Percentiles rank a stretch among this genome's conserved stretches.
phyloP scores from a whole-genome alignment of 2,329 filamentous ascomycete genomes.

The Phialemonium atrogriseum region DNA sequence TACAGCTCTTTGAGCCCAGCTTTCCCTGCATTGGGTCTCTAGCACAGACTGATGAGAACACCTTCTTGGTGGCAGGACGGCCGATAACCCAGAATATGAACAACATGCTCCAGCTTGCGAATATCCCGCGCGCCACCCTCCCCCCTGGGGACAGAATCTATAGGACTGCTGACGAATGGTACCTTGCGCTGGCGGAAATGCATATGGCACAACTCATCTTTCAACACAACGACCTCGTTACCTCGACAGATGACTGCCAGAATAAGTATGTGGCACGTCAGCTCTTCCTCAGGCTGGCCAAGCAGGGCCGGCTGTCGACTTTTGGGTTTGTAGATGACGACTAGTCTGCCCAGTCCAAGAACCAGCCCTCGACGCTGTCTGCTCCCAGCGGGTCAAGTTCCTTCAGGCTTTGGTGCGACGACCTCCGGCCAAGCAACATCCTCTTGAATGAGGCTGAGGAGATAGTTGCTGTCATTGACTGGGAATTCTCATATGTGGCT shows the following conservation, averaged over 20 bases:
- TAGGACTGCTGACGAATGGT: conserved; percentile 23
- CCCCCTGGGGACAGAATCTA: conserved; percentile 15
- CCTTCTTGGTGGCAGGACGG: conserved; percentile 9
- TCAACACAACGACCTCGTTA: conserved; percentile 30
- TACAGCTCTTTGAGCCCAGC: conserved; percentile 24
- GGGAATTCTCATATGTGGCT: conserved; percentile 27
- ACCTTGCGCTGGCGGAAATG: conserved; percentile 25
- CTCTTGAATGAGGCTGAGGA: conserved; percentile 23
- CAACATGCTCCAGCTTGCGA: conserved; percentile 19
- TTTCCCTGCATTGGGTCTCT: conserved; percentile 31
- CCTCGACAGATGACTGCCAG: conserved; percentile 27
- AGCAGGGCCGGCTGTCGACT: conserved; percentile 15
- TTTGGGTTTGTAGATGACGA: conserved; percentile 17
- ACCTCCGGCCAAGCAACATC: conserved; percentile 21
- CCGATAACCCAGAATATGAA: conserved; percentile 35
- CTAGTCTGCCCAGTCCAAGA: too few relatives aligned
- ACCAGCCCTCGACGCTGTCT: conserved; percentile 6
- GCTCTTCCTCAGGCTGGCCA: conserved; percentile 27
- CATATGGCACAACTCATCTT: conserved; percentile 30
- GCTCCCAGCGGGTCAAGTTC: conserved; percentile 1
- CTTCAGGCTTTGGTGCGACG: conserved; percentile 22
- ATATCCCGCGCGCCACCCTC: conserved; percentile 10
- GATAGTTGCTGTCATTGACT: conserved; percentile 29
- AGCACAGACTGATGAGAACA: conserved; percentile 7
- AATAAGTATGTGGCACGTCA: conserved; percentile 34